phyloP scores from a whole-genome alignment of 108 stramenopile genomes.

The Fragilariopsis cylindrus region DNA sequence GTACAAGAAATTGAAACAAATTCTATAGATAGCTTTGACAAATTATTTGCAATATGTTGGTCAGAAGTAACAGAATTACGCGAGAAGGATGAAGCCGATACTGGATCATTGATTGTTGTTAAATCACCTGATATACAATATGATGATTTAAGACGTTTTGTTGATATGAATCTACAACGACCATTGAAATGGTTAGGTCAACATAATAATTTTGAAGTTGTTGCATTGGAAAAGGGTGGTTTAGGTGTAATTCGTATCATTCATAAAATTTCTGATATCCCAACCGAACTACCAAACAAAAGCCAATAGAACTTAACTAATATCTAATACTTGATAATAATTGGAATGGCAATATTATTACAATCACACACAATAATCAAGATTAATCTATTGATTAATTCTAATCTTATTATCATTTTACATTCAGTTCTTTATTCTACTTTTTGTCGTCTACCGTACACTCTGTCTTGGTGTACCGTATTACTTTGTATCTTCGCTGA shows the following conservation, averaged over 20 bases:
- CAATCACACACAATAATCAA: no score
- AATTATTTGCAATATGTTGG: constrained; percentile 68
- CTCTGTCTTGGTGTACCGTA: no score
- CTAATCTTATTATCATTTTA: no score
- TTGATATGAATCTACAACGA: constrained; percentile 52
- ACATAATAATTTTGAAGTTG: constrained; percentile 61
- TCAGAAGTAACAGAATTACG: constrained; percentile 56
- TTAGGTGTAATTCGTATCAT: constrained; percentile 58
- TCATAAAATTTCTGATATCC: constrained; percentile 68
- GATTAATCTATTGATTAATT: no score
- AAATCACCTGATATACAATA: constrained; percentile 29
- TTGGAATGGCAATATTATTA: no score
- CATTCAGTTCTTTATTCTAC: no score
- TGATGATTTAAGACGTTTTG: constrained; percentile 44
- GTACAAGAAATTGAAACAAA: constrained; percentile 20
- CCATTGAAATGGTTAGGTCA: constrained; percentile 74
- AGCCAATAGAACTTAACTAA: neutral
- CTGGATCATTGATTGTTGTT: constrained; percentile 68
- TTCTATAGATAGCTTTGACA: constrained; percentile 34
- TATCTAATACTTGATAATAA: no score
- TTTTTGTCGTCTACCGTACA: no score
- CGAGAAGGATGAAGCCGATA: constrained; percentile 34
- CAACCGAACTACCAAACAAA: constrained; percentile 27
- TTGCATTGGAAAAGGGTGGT: constrained; percentile 49
- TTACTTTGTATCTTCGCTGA: no score